A percentile compares a stretch with the other conserved stretches of the same genome.
These are phyloP conservation scores for Amphibolis antarctica DNA, from an alignment of 106 monocot species.

Conservation along the genomic window DNA sequence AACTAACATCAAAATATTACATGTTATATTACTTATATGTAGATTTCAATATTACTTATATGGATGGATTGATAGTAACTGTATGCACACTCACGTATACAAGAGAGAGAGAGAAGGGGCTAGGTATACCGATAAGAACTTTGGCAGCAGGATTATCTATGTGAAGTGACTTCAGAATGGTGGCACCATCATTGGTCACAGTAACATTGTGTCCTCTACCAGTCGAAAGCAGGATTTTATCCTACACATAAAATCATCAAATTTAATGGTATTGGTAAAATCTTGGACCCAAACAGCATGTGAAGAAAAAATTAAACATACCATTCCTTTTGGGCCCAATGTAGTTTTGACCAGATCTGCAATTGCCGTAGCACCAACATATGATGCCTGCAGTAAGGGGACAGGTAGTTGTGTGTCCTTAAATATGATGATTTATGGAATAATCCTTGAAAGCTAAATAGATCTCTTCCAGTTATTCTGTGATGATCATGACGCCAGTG, in stretches of 20 bases:
- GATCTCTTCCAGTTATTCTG: too few species aligned
- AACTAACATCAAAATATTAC: too few species aligned
- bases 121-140: constrained; percentile 86
- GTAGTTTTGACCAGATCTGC: constrained; percentile 97
- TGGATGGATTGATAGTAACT: too few species aligned
- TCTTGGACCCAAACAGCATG: not conserved
- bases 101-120: too few species aligned
- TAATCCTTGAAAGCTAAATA: too few species aligned
- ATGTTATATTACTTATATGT: too few species aligned
- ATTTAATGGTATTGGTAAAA: not conserved
- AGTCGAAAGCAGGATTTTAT: constrained; percentile 95
- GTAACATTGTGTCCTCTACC: constrained; percentile 82
- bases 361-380: constrained; percentile 93
- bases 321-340: constrained; percentile 97
- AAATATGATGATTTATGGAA: too few species aligned
- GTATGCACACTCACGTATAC: too few species aligned
- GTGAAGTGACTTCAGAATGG: constrained; percentile 94
- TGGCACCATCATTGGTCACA: constrained; percentile 98
- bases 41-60: too few species aligned
- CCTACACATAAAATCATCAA: constrained; percentile 29
- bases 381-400: constrained; percentile 56
- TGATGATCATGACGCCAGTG: too few species aligned
- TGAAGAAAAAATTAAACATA: constrained; percentile 22
- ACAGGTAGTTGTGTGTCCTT: too few species aligned
- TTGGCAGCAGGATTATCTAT: constrained; percentile 98